Percentiles rank a stretch among this genome's conserved stretches.
phyloP scores from a whole-genome alignment of 2,329 filamentous ascomycete species.

The Sporothrix mexicana region DNA sequence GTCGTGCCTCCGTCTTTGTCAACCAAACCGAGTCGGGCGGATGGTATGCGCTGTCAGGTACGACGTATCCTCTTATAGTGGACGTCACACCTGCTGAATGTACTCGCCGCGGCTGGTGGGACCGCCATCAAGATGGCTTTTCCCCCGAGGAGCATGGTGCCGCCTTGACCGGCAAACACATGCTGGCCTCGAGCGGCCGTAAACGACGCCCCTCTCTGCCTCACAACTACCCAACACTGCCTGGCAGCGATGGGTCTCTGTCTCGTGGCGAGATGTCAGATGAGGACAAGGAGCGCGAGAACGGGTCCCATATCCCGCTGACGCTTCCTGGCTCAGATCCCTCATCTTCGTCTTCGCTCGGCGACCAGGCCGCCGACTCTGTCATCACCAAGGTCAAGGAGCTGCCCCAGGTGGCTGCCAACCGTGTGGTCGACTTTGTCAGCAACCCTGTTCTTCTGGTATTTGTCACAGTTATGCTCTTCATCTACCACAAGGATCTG shows the following conservation, averaged over 20 bases:
- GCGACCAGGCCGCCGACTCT: conserved; percentile 27
- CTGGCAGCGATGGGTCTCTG: conserved; percentile 26
- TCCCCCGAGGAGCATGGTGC: conserved; percentile 58
- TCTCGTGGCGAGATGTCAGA: neutral
- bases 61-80: conserved; percentile 79
- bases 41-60: conserved; percentile 93
- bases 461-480: conserved; percentile 52
- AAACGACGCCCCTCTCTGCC: neutral
- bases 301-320: conserved; percentile 22
- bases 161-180: conserved; percentile 74
- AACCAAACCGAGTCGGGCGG: conserved; percentile 85
- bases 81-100: conserved; percentile 38
- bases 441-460: conserved; percentile 60
- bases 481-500: conserved; percentile 47
- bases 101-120: conserved; percentile 39
- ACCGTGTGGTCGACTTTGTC: conserved; percentile 61
- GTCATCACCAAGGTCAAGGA: conserved; percentile 58
- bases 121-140: conserved; percentile 37
- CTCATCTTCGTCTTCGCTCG: conserved; percentile 42
- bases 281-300: neutral
- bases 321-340: conserved; percentile 35
- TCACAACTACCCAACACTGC: conserved; percentile 32
- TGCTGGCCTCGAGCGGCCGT: conserved; percentile 47
- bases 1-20: conserved; percentile 75
- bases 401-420: conserved; percentile 56